A percentile compares a stretch with the other conserved stretches of the same genome.
These are phyloP conservation scores for Melastoma candidum DNA, from an alignment of 441 rosid species.

Conservation along the genomic window DNA sequence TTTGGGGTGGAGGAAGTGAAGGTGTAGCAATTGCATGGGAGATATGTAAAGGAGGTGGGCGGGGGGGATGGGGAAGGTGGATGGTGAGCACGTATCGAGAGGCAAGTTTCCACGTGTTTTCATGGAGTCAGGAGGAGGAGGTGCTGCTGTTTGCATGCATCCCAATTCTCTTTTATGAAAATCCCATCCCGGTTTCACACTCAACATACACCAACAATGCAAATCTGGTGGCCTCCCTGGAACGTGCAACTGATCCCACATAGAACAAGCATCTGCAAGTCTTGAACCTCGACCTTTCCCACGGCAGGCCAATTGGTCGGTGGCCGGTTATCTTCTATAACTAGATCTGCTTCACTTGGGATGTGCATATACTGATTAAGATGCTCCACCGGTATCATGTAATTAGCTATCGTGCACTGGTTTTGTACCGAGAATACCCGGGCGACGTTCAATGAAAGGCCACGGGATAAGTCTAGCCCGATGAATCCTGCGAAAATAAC, in stretches of 20 bases:
- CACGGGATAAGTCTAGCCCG: constrained; percentile 93
- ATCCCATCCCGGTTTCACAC: too few relatives aligned
- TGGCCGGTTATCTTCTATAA: constrained; percentile 62
- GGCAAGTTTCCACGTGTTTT: too few relatives aligned
- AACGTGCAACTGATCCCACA: constrained; percentile 70
- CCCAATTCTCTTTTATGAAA: too few relatives aligned
- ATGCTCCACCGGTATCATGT: constrained; percentile 90
- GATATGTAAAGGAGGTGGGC: too few relatives aligned
- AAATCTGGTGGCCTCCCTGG: constrained; percentile 86
- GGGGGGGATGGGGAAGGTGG: too few relatives aligned
- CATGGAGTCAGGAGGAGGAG: too few relatives aligned
- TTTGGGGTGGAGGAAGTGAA: too few relatives aligned
- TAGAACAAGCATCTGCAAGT: constrained; percentile 76
- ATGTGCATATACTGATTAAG: constrained; percentile 81
- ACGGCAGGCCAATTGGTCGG: constrained; percentile 70
- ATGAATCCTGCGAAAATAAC: constrained; percentile 55
- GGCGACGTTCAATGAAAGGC: constrained; percentile 71
- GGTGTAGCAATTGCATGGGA: too few relatives aligned
- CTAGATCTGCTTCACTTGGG: constrained; percentile 86
- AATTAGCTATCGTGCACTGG: constrained; percentile 77
- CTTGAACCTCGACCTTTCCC: constrained; percentile 72
- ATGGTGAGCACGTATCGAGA: too few relatives aligned
- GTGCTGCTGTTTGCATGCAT: too few relatives aligned
- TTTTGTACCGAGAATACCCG: constrained; percentile 75
- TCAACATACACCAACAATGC: constrained; percentile 49